A percentile compares a stretch with the other conserved stretches of the same genome.
Conservation (phyloP, 2,329 filamentous ascomycete genomes). For the Monosporascus cannonballus region DNA sequence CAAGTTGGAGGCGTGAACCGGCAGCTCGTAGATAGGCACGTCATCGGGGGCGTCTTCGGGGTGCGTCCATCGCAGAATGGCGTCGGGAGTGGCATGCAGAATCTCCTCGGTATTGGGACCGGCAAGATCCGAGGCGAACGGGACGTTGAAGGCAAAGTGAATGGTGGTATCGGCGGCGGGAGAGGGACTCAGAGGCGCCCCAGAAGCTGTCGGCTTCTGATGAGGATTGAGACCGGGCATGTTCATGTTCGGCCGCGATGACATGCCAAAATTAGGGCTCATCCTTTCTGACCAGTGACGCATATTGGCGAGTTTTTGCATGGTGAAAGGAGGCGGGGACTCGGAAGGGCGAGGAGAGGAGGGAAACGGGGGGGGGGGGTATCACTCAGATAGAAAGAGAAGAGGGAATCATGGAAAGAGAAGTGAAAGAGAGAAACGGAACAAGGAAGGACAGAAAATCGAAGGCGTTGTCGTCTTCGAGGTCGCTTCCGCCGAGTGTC, state of each 20-base stretch:
- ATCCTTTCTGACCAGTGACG: conserved; percentile 67
- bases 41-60: conserved; percentile 80
- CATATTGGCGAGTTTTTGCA: conserved; percentile 69
- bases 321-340: conserved; percentile 33
- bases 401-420: conserved; percentile 6
- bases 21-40: conserved; percentile 79
- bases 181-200: conserved; percentile 56
- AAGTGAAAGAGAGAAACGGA: conserved; percentile 9
- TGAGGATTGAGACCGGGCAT: conserved; percentile 52
- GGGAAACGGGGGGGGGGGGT: conserved; percentile 12
- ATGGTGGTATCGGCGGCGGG: conserved; percentile 71
- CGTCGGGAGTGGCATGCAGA: conserved; percentile 82
- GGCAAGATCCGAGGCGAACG: conserved; percentile 85
- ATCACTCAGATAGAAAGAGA: conserved; percentile 14
- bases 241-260: conserved; percentile 46
- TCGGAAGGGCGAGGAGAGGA: conserved; percentile 6
- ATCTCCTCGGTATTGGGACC: conserved; percentile 94
- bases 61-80: conserved; percentile 89
- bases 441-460: conserved; percentile 11
- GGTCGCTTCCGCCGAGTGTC: conserved; percentile 5
- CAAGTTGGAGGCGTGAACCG: conserved; percentile 86
- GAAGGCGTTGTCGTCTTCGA: conserved; percentile 9
- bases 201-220: conserved; percentile 47
- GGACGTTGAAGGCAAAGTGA: conserved; percentile 95
- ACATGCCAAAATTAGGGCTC: conserved; percentile 62